Conservation (phyloP, 257 asterid species). For the Rauvolfia tetraphylla region DNA sequence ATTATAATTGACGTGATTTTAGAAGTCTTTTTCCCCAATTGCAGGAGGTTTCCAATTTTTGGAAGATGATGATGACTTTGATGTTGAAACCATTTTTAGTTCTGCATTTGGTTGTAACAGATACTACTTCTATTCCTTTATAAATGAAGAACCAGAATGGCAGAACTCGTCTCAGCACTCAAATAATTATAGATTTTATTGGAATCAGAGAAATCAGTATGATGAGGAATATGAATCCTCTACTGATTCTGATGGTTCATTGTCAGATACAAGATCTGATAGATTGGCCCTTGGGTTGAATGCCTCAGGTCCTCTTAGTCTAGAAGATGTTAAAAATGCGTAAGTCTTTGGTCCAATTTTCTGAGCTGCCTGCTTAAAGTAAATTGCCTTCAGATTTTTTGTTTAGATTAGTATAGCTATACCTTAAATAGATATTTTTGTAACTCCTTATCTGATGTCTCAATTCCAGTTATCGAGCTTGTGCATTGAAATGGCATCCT, state of each 20-base stretch:
- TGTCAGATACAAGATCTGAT: slow-evolving; percentile 39
- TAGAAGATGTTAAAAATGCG: slow-evolving; percentile 87
- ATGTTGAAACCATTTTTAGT: slow-evolving; percentile 55
- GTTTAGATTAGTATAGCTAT: background rate
- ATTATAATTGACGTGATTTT: background rate
- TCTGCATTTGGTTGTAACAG: slow-evolving; percentile 45
- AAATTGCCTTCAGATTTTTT: background rate
- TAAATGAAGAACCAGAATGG: slow-evolving; percentile 45
- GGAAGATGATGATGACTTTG: slow-evolving; percentile 48
- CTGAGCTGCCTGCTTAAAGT: background rate
- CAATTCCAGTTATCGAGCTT: slow-evolving; percentile 66
- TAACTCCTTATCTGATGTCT: slow-evolving; percentile 9
- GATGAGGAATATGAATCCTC: slow-evolving; percentile 57
- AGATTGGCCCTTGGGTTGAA: slow-evolving; percentile 76
- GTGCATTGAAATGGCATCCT: slow-evolving; percentile 98
- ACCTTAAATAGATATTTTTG: background rate
- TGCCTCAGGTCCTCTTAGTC: slow-evolving; percentile 67
- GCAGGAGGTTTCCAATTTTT: slow-evolving; percentile 53
- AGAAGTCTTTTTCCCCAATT: background rate
- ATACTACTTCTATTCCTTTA: slow-evolving; percentile 53
- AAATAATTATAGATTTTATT: slow-evolving; percentile 30
- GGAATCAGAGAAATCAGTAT: slow-evolving; percentile 30
- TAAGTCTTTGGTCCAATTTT: slow-evolving; percentile 33
- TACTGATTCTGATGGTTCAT: slow-evolving; percentile 29
- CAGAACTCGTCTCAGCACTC: slow-evolving; percentile 50